phyloP scores from a whole-genome alignment of 2,329 filamentous ascomycete species.

The Sordariomycetes sp. region DNA sequence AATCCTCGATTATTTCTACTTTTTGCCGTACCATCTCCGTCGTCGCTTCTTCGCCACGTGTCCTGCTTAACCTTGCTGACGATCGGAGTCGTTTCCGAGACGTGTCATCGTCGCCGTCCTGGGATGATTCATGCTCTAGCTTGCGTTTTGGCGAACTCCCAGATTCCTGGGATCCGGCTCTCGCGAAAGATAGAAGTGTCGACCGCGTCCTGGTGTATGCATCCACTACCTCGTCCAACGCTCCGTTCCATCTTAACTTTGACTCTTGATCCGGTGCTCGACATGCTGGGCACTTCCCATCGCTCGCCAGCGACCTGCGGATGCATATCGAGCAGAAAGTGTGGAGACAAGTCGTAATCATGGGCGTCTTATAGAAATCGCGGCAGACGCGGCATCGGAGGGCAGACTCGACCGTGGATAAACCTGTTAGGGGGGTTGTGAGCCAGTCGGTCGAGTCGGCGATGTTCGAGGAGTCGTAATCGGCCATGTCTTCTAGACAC shows the following conservation, averaged over 20 bases:
- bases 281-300: constrained; percentile 82
- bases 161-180: background rate
- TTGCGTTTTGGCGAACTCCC: constrained; percentile 38
- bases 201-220: constrained; percentile 55
- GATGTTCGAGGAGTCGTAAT: constrained; percentile 29
- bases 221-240: constrained; percentile 72
- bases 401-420: constrained; percentile 65
- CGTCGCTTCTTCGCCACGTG: constrained; percentile 21
- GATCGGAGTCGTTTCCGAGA: constrained; percentile 35
- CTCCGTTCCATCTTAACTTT: constrained; percentile 73
- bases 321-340: constrained; percentile 97
- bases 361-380: constrained; percentile 88
- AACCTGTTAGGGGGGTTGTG: constrained; percentile 48
- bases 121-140: constrained; percentile 15
- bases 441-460: constrained; percentile 82
- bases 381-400: constrained; percentile 96
- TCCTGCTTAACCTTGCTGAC: constrained; percentile 33
- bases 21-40: constrained; percentile 9
- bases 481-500: constrained; percentile 12
- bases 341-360: constrained; percentile 89
- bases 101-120: constrained; percentile 8
- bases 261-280: constrained; percentile 67
- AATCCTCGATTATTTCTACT: constrained; percentile 3
- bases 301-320: constrained; percentile 65
- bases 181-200: background rate